Evolutionary conservation across 2,329 filamentous ascomycete genomes (phyloP), one percentile per base, ranked within the genome.

Genomic region (Apiospora koreana): DNA sequence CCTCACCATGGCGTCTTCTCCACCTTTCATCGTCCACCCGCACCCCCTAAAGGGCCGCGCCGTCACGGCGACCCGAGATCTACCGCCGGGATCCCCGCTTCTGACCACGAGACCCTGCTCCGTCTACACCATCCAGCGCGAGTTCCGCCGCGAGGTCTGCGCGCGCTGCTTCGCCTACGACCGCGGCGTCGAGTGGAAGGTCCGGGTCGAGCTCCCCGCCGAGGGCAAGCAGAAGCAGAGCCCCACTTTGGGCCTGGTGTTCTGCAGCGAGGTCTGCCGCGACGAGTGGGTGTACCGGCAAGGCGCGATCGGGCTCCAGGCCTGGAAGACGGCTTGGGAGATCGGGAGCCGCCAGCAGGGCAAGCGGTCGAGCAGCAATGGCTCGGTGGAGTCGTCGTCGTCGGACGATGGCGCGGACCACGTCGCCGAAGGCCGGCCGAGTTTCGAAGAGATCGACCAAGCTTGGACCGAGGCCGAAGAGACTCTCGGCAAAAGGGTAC

Each of bases 141-240:
- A 68, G 23, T 68, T 45, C 66, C 66, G 66, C 66, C 66, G 66
- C 45, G 66, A 68, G 45, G 66, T 68, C 14, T 68, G 66, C 66
- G 66, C 66, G 18, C 66, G 66, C 16, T 68, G 66, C 45, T 68
- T 68, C 8, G 35, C 43, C 12, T 68, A 68, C n/a, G 66, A 68
- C 46, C 66, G 66, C 31, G 66, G 66, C 28, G 45, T 50, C 66
- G 66, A 68, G 21, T 68, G 66, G 66, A 68, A 68, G 45, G 35
- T 48, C 28, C 66, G 66, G 9, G 66, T 54, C 1, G 66, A 68
- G 31, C 66, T 68, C 12, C 66, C 66, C 1, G 10, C 43, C 45
- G 66, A 68, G 66, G 66, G 66, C n/a, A 68, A 68, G n/a, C 66
- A 38, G 45, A 68, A 68, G 45, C 43, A 68, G 45, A 48, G 18